Base-by-base conservation (phyloP, 1,139 yeast genomes). In the Kodamaea arcana region DNA sequence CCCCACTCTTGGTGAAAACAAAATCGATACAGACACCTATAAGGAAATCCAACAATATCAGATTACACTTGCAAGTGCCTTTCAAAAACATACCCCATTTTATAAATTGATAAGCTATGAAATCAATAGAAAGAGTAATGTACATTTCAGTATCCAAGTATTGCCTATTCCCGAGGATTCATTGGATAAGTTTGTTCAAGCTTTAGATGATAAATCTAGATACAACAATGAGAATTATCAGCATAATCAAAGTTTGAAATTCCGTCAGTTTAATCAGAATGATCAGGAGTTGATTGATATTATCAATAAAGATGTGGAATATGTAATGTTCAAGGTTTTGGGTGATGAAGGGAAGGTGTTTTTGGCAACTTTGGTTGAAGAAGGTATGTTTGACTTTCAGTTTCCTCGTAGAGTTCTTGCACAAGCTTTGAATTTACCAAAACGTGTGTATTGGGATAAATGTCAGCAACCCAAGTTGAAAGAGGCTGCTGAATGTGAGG, bases 321-420 rank as follows among this genome's bases (percentile, higher is more conserved):
- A 62, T 44, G 60, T 76, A 29, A 42, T 56, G 35, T 71, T 75
- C 36, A 62, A 68, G 2, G 41, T 72, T 1, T 54, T 46, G 36
- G 22, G 22, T 18, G 22, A 9, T 6, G 9, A 9, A 36, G 13
- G 50, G 47, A 1, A 42, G 43, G 13, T 60, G 50, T 35, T 45
- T 60, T 26, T 41, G 64, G 22, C 48, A 52, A 15, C 45, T 18
- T 18, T 71, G 7, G 51, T 46, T 1, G 54, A 56, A 16, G 44
- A 44, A 4, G 53, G 56, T 29, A 44, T 54, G 4, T 58, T 84
- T 7, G 95, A 85, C 54, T 59, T 84, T 11, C 94, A 84, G 46
- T 83, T 85, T 47, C 94, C 94, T 1, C 66, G 95, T 52, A 67
- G 88, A 47, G 88, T 83, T 1, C 50, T 83, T 26, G 87, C 94